Conservation (phyloP, 192 early-diverging fungal genomes). For the Pilaira anomala region DNA sequence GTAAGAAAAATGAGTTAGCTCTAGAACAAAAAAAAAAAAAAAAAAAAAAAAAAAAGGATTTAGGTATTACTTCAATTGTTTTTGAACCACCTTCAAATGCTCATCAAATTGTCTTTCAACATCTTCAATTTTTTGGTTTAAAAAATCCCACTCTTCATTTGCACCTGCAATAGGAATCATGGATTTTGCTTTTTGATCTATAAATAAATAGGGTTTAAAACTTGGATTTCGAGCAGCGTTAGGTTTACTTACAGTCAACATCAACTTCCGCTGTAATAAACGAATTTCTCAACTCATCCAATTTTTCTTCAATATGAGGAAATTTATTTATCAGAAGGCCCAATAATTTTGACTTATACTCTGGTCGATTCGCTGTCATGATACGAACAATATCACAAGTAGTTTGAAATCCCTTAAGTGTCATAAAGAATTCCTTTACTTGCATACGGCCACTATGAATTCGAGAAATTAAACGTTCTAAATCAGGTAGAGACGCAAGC, state of each 20-base stretch:
- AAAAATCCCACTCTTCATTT: constrained; percentile 79
- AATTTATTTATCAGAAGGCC: constrained; percentile 41
- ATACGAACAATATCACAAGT: constrained; percentile 35
- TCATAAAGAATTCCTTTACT: constrained; percentile 78
- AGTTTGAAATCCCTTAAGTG: constrained; percentile 56
- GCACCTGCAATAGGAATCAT: constrained; percentile 69
- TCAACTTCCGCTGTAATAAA: constrained; percentile 31
- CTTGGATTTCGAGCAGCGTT: background rate
- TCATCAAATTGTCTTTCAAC: constrained; percentile 29
- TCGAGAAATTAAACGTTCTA: constrained; percentile 88
- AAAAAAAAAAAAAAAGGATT: background rate
- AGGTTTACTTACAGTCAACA: constrained; percentile 33
- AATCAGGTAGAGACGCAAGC: constrained; percentile 66
- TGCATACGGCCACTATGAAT: constrained; percentile 84
- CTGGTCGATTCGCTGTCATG: constrained; percentile 29
- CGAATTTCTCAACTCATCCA: constrained; percentile 71
- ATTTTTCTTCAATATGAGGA: constrained; percentile 54
- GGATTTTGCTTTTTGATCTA: constrained; percentile 40
- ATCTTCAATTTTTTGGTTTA: constrained; percentile 48
- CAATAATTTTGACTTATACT: constrained; percentile 60
- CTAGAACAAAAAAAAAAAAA: background rate
- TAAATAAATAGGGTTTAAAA: background rate
- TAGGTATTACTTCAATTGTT: constrained; percentile 51
- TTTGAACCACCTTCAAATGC: constrained; percentile 33
- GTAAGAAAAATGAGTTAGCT: background rate